Percentiles rank a stretch among this genome's conserved stretches.
These are phyloP conservation scores for Cutaneotrichosporon daszewskae DNA, from an alignment of 1,284 basidiomycete genomes.

Conservation along the genomic window DNA sequence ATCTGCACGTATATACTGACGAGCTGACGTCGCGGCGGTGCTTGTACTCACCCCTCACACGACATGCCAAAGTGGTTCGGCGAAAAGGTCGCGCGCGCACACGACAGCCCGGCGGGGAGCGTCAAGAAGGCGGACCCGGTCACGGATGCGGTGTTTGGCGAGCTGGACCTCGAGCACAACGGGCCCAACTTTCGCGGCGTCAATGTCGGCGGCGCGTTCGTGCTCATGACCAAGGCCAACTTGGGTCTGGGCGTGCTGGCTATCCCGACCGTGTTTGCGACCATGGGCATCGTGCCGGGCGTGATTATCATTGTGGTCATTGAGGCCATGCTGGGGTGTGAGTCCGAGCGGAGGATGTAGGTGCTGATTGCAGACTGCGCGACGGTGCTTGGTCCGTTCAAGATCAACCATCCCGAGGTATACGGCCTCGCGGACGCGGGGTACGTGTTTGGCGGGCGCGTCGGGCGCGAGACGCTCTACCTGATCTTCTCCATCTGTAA, in stretches of 20 bases:
- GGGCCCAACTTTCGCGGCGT: constrained; percentile 31
- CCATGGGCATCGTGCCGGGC: constrained; percentile 33
- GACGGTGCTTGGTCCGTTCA: constrained; percentile 20
- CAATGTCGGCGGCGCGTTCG: constrained; percentile 9
- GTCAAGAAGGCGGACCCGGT: too few relatives aligned
- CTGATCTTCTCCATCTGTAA: constrained; percentile 13
- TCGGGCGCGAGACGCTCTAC: constrained; percentile 25
- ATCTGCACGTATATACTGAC: too few relatives aligned
- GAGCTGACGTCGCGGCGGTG: too few relatives aligned
- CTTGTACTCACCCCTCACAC: too few relatives aligned
- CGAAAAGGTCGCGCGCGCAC: too few relatives aligned
- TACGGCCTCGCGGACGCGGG: constrained; percentile 29
- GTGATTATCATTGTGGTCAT: constrained; percentile 26
- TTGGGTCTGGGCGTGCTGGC: constrained; percentile 35
- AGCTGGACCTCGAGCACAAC: constrained; percentile 14
- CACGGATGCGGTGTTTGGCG: constrained; percentile 28
- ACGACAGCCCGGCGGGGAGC: too few relatives aligned
- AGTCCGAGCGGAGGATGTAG: not conserved
- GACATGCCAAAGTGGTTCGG: too few relatives aligned
- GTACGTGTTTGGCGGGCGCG: constrained; percentile 20
- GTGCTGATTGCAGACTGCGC: constrained; percentile 6
- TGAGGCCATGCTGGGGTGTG: constrained; percentile 28
- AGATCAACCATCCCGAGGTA: constrained; percentile 19
- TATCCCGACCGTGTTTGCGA: constrained; percentile 30
- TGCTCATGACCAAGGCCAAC: constrained; percentile 29